Evolutionary conservation across 768 basidiomycete genomes (phyloP), one percentile per base, ranked within the genome.

Genomic region (Kwoniella heveanensis): DNA sequence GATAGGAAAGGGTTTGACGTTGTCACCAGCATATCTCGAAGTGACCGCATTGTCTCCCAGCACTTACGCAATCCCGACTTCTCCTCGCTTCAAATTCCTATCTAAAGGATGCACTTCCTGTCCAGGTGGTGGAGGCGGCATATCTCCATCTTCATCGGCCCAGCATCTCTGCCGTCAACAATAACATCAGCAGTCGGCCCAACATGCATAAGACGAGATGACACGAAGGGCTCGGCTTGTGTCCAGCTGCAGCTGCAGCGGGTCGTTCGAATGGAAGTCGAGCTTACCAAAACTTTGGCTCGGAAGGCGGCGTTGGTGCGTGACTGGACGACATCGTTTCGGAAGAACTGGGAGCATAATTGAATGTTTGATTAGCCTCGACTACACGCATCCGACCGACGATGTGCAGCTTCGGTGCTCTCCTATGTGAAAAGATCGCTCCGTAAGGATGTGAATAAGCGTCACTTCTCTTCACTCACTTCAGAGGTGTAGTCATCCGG

Each of bases 111-210:
- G 49, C 19, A 9, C 48, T 27, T 55, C 56, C 22, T 62, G 27
- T 29, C 63, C 65, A 21, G 65, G 60, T 10, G 60, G 32, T 37
- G 65, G 50, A 19, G 39, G 54, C 29, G 66, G 66, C 17, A 54
- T 79, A 30, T 83, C 75, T 63, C 91, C 90, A 67, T 93, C 91
- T 10, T 87, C 86, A 77, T 92, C 90, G 66, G 90, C 88, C 92
- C 91, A 93, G 72, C 88, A 90, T 80, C 90, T 86, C 91, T 93
- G 75, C 9, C 55, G 26, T 26, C 51, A 54, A 52, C 19, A 7
- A 30, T 13, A 32, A 32, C 32, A 32, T 5, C 13, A 32, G 32
- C 13, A 32, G 32, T 32, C 32, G 32, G 15, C n/a, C n/a, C n/a
- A n/a, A n/a, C n/a, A n/a, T n/a, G n/a, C n/a, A n/a, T n/a, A n/a